A percentile compares a stretch with the other conserved stretches of the same genome.
These are phyloP conservation scores for Podaxis sp. DNA, from an alignment of 768 basidiomycete genomes.

Conservation along the genomic window DNA sequence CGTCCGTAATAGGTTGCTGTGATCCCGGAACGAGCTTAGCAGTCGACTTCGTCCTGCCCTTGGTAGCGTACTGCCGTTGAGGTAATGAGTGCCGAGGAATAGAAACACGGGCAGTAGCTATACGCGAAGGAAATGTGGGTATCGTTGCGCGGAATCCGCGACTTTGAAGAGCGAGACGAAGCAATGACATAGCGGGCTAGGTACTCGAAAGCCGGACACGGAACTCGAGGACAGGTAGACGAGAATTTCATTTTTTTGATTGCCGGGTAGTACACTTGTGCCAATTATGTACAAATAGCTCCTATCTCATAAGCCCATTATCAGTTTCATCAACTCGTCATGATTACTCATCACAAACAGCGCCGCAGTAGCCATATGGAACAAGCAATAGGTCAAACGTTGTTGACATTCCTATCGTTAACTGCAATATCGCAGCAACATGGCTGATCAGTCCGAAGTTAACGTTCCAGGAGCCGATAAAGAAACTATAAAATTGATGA, in stretches of 20 bases:
- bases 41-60: slow-evolving; percentile 50
- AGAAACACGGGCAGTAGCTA: background rate
- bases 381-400: background rate
- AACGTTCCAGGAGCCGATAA: background rate
- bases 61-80: slow-evolving; percentile 28
- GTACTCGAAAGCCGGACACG: background rate
- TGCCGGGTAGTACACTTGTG: background rate
- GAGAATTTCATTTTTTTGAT: background rate
- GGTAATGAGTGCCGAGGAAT: background rate
- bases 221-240: background rate
- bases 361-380: background rate
- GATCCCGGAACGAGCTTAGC: slow-evolving; percentile 67
- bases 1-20: slow-evolving; percentile 55
- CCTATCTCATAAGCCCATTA: background rate
- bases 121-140: background rate
- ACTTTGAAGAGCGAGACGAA: slow-evolving; percentile 8
- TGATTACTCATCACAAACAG: background rate
- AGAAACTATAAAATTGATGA: background rate
- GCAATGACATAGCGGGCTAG: background rate
- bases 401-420: background rate
- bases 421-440: background rate
- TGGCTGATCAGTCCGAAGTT: background rate
- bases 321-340: background rate
- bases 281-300: background rate
- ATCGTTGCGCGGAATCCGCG: background rate